Percentiles rank a stretch among this genome's conserved stretches.
phyloP scores from a whole-genome alignment of 208 protist species.

The Trypanosomatidae sp. region DNA sequence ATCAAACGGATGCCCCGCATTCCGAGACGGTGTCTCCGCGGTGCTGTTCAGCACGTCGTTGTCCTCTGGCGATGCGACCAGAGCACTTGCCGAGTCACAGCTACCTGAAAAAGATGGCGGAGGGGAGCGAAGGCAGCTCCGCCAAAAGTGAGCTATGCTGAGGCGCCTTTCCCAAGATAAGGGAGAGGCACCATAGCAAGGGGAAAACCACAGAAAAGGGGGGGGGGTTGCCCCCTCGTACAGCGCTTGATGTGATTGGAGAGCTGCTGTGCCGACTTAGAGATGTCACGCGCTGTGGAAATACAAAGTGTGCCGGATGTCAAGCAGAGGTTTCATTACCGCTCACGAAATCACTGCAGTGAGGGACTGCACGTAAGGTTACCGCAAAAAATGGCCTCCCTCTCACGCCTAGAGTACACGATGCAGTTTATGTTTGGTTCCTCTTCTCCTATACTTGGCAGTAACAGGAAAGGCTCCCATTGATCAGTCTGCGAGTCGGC shows the following conservation, averaged over 20 bases:
- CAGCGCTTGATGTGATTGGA: background rate
- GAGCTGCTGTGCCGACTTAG: background rate
- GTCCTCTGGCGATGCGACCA: background rate
- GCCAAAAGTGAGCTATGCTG: background rate
- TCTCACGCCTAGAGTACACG: background rate
- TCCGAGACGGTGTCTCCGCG: conserved; percentile 10
- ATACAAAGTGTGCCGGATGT: background rate
- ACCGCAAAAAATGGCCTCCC: background rate
- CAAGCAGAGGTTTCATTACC: background rate
- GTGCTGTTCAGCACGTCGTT: conserved; percentile 1
- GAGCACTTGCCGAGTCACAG: background rate
- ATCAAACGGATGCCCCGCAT: conserved; percentile 35
- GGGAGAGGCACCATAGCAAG: background rate
- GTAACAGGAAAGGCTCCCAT: background rate
- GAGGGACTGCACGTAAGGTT: background rate
- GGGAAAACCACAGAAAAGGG: background rate
- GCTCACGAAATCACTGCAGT: background rate
- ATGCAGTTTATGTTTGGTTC: background rate
- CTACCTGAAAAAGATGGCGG: too few relatives aligned
- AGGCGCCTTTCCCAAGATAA: background rate
- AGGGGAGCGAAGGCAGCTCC: too few relatives aligned
- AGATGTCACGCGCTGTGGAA: background rate
- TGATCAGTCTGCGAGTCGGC: background rate
- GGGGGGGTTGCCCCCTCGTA: background rate
- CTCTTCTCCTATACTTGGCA: too few relatives aligned